Percentiles rank a stretch among this genome's conserved stretches.
These are phyloP conservation scores for Phyllosticta citrichinensis DNA, from an alignment of 2,329 filamentous ascomycete genomes.

Conservation along the genomic window DNA sequence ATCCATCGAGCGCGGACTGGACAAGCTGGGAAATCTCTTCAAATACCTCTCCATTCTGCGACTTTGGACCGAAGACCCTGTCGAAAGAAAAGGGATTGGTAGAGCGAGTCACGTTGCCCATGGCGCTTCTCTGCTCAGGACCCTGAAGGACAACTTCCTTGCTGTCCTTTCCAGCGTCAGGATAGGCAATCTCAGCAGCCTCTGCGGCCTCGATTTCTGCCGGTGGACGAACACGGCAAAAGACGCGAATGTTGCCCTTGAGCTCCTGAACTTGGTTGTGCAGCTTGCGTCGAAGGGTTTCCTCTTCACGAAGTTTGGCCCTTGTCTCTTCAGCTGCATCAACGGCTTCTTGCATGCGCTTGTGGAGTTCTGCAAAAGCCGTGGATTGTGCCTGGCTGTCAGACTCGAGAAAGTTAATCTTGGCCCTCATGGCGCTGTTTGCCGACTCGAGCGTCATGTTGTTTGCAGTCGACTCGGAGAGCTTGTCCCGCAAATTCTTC, in stretches of 20 bases:
- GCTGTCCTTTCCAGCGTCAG: constrained; percentile 68
- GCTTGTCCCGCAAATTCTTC: constrained; percentile 45
- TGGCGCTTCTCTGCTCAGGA: constrained; percentile 71
- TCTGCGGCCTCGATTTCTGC: constrained; percentile 51
- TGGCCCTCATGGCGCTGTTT: constrained; percentile 64
- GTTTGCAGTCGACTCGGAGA: constrained; percentile 32
- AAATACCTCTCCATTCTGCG: constrained; percentile 79
- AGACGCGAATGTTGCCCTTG: constrained; percentile 96
- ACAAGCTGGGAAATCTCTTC: constrained; percentile 95
- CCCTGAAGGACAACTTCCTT: constrained; percentile 79
- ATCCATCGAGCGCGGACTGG: constrained; percentile 90
- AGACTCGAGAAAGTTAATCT: constrained; percentile 82
- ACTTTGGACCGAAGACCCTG: constrained; percentile 71
- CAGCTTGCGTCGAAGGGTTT: constrained; percentile 78
- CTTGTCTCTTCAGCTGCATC: constrained; percentile 59
- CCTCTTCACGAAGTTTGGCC: constrained; percentile 80
- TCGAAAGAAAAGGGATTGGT: constrained; percentile 86
- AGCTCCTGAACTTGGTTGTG: constrained; percentile 98
- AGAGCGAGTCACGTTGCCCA: constrained; percentile 67
- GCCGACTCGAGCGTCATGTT: constrained; percentile 57
- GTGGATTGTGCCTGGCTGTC: constrained; percentile 83
- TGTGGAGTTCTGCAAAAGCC: constrained; percentile 72
- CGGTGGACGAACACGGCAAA: constrained; percentile 84
- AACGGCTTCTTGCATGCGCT: constrained; percentile 68
- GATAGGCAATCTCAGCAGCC: constrained; percentile 66